A percentile compares a stretch with the other conserved stretches of the same genome.
Conservation (phyloP, 306 rosid species). For the Dryas drummondii region DNA sequence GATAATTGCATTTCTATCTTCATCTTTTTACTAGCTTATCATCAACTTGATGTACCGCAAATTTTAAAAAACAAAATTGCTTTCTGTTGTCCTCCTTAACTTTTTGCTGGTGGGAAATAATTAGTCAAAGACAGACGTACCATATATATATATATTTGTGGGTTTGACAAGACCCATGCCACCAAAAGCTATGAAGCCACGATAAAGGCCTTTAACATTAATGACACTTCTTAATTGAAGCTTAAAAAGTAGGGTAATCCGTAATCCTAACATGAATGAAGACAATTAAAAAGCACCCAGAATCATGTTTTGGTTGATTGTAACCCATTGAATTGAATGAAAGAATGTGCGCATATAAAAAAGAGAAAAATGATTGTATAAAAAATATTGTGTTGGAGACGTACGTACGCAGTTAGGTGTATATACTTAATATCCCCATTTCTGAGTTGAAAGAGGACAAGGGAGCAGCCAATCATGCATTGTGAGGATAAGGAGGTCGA, state of each 20-base stretch:
- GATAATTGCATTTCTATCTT: no score
- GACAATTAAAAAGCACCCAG: not conserved
- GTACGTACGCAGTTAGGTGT: constrained; percentile 12
- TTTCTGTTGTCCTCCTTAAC: no score
- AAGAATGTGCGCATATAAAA: not conserved
- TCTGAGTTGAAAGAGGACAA: constrained; percentile 25
- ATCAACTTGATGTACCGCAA: no score
- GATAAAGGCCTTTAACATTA: not conserved
- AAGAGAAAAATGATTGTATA: not conserved
- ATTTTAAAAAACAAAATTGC: no score
- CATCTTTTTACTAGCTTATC: no score
- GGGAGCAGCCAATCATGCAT: constrained; percentile 32
- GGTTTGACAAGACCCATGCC: constrained; percentile 4
- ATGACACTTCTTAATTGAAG: not conserved
- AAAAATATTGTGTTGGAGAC: not conserved
- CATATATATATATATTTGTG: not conserved
- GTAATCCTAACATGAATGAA: not conserved
- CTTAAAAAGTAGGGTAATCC: not conserved
- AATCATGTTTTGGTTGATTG: constrained; percentile 6
- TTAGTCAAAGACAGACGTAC: no score
- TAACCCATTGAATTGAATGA: not conserved
- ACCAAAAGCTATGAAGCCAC: constrained; percentile 6
- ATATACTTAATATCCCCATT: constrained; percentile 1
- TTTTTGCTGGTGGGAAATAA: no score
- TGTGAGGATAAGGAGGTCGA: constrained; percentile 26